These are phyloP conservation scores for Rhizopogon sp. DNA, from an alignment of 768 basidiomycete species.

Conservation along the genomic window DNA sequence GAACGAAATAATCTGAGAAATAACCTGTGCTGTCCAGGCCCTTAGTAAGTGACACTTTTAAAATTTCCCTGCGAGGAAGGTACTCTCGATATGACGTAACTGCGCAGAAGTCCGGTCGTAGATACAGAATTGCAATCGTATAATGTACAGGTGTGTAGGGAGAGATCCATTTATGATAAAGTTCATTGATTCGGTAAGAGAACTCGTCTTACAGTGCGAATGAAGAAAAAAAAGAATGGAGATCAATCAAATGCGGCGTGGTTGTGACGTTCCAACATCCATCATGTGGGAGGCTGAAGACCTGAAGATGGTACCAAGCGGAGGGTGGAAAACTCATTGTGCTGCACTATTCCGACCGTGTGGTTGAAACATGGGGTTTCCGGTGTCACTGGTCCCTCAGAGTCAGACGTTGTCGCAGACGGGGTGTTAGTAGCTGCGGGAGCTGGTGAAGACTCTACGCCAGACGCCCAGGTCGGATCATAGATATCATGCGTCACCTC, in stretches of 20 bases:
- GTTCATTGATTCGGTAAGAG: not conserved
- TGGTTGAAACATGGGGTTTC: not conserved
- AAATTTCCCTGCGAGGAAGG: too few relatives aligned
- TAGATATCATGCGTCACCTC: not conserved
- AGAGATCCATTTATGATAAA: not conserved
- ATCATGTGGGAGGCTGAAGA: not conserved
- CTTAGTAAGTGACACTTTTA: too few relatives aligned
- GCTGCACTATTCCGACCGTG: not conserved
- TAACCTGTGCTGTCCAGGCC: too few relatives aligned
- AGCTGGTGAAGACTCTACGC: not conserved
- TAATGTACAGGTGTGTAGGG: not conserved
- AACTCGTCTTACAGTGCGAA: not conserved
- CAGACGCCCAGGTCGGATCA: conserved; percentile 1
- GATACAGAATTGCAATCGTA: not conserved
- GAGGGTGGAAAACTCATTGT: not conserved
- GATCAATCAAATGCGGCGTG: not conserved
- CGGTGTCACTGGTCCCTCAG: conserved; percentile 1
- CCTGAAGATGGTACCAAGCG: conserved; percentile 1
- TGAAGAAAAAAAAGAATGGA: not conserved
- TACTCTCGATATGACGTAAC: too few relatives aligned
- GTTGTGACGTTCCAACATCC: not conserved
- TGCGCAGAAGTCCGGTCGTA: too few relatives aligned
- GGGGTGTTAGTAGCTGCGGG: not conserved
- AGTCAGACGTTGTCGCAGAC: not conserved
- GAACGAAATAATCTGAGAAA: too few relatives aligned